These are phyloP conservation scores for Phoma sp. DNA, from an alignment of 2,329 filamentous ascomycete species.

Conservation along the genomic window DNA sequence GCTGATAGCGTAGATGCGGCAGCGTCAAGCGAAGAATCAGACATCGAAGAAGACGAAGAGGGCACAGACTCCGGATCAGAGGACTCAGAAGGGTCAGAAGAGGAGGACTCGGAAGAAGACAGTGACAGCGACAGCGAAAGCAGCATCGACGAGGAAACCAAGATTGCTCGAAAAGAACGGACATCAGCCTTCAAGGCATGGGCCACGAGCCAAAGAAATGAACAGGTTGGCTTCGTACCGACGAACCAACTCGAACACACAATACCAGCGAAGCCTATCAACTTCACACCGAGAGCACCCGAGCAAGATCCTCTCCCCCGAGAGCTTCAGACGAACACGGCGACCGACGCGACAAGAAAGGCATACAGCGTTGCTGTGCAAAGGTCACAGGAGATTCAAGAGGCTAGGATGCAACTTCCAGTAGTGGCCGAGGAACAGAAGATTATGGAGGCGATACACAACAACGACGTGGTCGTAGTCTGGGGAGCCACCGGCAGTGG, in stretches of 20 bases:
- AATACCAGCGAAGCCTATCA: slow-evolving; percentile 58
- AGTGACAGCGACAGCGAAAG: slow-evolving; percentile 42
- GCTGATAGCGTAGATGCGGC: background rate
- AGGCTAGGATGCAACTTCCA: slow-evolving; percentile 78
- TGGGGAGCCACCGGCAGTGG: slow-evolving; percentile 96
- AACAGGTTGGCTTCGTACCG: slow-evolving; percentile 74
- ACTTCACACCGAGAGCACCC: slow-evolving; percentile 70
- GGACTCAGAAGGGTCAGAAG: slow-evolving; percentile 41
- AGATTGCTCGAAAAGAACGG: slow-evolving; percentile 51
- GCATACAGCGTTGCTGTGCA: slow-evolving; percentile 76
- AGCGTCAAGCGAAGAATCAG: slow-evolving; percentile 5
- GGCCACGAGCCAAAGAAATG: slow-evolving; percentile 86
- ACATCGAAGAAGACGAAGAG: slow-evolving; percentile 14
- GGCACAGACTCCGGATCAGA: slow-evolving; percentile 14
- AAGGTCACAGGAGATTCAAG: slow-evolving; percentile 76
- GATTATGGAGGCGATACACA: slow-evolving; percentile 97
- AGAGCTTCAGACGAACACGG: slow-evolving; percentile 66
- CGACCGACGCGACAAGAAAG: slow-evolving; percentile 67
- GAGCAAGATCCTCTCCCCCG: slow-evolving; percentile 75
- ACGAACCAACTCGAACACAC: slow-evolving; percentile 48
- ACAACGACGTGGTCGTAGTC: slow-evolving; percentile 86
- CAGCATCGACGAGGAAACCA: slow-evolving; percentile 42
- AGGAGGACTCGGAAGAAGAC: slow-evolving; percentile 44
- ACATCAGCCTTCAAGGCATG: slow-evolving; percentile 88
- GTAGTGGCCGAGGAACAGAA: slow-evolving; percentile 95